phyloP scores from a whole-genome alignment of 305 asterid genomes.

The Caryopteris hybrid region DNA sequence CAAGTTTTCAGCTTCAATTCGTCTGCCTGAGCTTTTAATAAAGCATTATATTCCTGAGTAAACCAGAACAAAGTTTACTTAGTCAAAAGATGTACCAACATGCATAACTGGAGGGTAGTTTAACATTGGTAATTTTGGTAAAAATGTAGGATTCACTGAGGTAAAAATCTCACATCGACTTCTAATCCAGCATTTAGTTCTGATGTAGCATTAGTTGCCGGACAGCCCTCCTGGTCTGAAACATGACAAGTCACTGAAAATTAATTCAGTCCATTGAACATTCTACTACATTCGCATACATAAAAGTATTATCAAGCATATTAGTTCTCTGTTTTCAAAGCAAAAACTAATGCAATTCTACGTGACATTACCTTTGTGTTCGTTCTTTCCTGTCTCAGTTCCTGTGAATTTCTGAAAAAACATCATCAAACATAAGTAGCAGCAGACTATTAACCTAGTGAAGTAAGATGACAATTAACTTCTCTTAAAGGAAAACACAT shows the following conservation, averaged over 20 bases:
- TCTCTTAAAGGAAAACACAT: neutral
- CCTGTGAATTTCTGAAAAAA: neutral
- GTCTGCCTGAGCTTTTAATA: slow-evolving; percentile 19
- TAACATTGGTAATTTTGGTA: no score
- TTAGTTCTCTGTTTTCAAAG: neutral
- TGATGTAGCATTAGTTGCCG: neutral
- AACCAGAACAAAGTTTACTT: neutral
- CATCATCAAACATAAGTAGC: neutral
- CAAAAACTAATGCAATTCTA: neutral
- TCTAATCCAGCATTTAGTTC: neutral
- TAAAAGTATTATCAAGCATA: no score
- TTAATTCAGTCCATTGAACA: neutral
- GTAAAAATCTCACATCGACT: neutral
- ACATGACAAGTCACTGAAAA: neutral
- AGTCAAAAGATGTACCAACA: neutral
- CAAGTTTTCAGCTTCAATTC: slow-evolving; percentile 22
- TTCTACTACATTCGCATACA: neutral
- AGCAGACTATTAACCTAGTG: neutral
- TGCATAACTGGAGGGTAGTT: neutral
- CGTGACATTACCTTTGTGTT: neutral
- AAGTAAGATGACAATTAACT: neutral
- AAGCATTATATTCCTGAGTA: slow-evolving; percentile 16
- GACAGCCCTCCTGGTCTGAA: slow-evolving; percentile 8
- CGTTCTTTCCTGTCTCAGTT: neutral
- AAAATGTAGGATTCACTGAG: neutral